phyloP scores from a whole-genome alignment of 2,329 filamentous ascomycete genomes.

The Aspergillus sp. region DNA sequence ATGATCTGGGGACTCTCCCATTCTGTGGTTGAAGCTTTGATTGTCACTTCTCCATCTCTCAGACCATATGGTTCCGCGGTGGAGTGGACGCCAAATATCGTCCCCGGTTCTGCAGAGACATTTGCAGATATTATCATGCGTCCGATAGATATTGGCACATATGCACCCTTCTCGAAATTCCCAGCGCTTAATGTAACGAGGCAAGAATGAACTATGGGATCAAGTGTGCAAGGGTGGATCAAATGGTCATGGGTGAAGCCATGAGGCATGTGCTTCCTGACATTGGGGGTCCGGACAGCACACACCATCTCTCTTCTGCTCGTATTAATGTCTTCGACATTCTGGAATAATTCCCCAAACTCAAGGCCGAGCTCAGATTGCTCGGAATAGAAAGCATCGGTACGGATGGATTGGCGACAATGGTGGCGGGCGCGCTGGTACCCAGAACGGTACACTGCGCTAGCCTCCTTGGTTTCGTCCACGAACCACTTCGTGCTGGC shows the following conservation, averaged over 20 bases:
- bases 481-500: neutral
- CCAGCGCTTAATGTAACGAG: neutral
- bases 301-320: neutral
- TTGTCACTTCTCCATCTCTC: neutral
- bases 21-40: neutral
- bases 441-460: neutral
- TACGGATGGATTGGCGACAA: neutral
- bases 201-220: neutral
- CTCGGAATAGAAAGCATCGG: neutral
- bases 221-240: neutral
- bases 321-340: neutral
- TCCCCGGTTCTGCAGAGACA: neutral
- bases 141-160: neutral
- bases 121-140: neutral
- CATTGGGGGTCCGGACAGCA: neutral
- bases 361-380: neutral
- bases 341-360: neutral
- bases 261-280: neutral
- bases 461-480: neutral
- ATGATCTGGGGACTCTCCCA: neutral
- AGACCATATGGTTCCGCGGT: neutral
- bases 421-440: neutral
- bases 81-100: neutral
- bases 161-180: neutral
- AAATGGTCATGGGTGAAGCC: neutral